These are phyloP conservation scores for Xylariaceae sp. DNA, from an alignment of 2,329 filamentous ascomycete species.

Conservation along the genomic window DNA sequence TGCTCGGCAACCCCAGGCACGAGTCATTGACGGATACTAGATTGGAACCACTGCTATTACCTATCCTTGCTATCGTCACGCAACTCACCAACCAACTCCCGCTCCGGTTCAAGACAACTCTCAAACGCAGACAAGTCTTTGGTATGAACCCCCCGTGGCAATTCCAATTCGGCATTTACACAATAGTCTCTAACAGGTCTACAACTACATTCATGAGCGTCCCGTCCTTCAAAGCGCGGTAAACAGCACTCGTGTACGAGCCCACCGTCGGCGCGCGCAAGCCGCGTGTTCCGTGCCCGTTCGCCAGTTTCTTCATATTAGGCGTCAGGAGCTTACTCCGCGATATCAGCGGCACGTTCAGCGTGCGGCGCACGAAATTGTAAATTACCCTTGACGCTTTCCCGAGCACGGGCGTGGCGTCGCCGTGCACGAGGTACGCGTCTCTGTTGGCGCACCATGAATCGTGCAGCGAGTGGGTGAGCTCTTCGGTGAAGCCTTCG, in stretches of 20 bases:
- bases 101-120: no score
- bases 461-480: constrained; percentile 2
- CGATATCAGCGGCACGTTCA: constrained; percentile 13
- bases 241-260: constrained; percentile 15
- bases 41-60: no score
- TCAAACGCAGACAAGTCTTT: no score
- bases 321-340: constrained; percentile 3
- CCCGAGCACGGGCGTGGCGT: constrained; percentile 13
- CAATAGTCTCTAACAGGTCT: neutral
- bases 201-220: constrained; percentile 7
- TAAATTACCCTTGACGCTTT: constrained; percentile 14
- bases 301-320: neutral
- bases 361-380: constrained; percentile 16
- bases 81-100: no score
- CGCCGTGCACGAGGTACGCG: constrained; percentile 16
- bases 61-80: no score
- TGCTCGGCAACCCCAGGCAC: no score
- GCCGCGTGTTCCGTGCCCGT: neutral
- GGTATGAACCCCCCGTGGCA: no score
- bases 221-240: constrained; percentile 15
- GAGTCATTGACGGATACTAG: no score
- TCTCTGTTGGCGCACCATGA: constrained; percentile 17
- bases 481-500: constrained; percentile 2
- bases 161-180: neutral
- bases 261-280: constrained; percentile 17